Percentiles rank a stretch among this genome's conserved stretches.
Conservation (phyloP, 106 monocot genomes). For the Acorus gramineus region DNA sequence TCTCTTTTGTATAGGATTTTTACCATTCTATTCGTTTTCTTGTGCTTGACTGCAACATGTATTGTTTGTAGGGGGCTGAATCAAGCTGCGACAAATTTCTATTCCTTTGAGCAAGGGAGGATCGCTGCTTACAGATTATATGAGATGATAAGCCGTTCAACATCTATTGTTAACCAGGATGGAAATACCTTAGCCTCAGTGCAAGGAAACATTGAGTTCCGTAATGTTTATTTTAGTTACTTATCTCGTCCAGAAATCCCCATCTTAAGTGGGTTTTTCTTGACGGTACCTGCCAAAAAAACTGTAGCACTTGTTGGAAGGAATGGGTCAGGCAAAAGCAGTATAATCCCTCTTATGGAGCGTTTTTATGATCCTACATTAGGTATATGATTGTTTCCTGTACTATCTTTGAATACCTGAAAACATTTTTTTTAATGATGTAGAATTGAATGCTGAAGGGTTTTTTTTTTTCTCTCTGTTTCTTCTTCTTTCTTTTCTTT, state of each 20-base stretch:
- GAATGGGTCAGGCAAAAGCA: constrained; percentile 99
- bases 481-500: too few relatives aligned
- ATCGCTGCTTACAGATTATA: constrained; percentile 98
- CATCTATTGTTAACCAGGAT: constrained; percentile 75
- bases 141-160: constrained; percentile 99
- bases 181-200: constrained; percentile 65
- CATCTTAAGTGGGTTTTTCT: constrained; percentile 91
- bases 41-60: constrained; percentile 7
- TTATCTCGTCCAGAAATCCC: constrained; percentile 98
- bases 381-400: constrained; percentile 33
- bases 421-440: constrained; percentile 1
- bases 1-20: not conserved
- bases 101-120: constrained; percentile 98
- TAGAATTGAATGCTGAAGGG: not conserved
- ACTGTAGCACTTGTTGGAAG: constrained; percentile 98
- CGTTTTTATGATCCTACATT: constrained; percentile 98
- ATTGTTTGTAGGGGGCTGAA: constrained; percentile 67
- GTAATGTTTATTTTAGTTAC: constrained; percentile 97
- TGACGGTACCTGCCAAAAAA: constrained; percentile 95
- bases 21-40: not conserved
- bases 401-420: not conserved
- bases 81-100: constrained; percentile 99
- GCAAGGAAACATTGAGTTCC: constrained; percentile 94
- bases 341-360: constrained; percentile 99
- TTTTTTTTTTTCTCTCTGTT: not conserved